Conservation (phyloP, 2,329 filamentous ascomycete genomes). For the Nigrospora sphaerica region DNA sequence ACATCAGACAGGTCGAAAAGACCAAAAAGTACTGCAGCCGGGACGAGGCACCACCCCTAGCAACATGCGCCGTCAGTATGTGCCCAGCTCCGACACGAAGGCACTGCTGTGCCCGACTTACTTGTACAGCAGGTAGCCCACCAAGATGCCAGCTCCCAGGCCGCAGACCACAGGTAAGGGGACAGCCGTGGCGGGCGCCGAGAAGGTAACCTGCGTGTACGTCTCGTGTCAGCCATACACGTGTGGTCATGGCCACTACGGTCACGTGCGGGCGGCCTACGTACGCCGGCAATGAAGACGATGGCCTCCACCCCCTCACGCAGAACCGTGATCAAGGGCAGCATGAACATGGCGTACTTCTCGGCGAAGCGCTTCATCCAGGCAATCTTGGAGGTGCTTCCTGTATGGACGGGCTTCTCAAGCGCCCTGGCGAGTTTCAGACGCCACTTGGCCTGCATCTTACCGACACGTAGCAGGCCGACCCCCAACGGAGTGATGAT, state of each 20-base stretch:
- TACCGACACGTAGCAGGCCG: slow-evolving; percentile 72
- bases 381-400: slow-evolving; percentile 25
- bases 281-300: slow-evolving; percentile 76
- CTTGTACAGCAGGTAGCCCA: slow-evolving; percentile 76
- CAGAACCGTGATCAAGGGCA: slow-evolving; percentile 84
- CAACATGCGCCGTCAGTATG: not conserved
- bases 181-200: slow-evolving; percentile 66
- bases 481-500: slow-evolving; percentile 80
- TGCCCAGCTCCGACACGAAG: too few relatives aligned
- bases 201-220: slow-evolving; percentile 42
- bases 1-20: slow-evolving; percentile 72
- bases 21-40: slow-evolving; percentile 74
- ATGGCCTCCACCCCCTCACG: slow-evolving; percentile 82
- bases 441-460: slow-evolving; percentile 84
- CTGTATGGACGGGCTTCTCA: slow-evolving; percentile 40
- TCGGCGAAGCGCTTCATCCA: slow-evolving; percentile 59
- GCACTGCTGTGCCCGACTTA: slow-evolving; percentile 32
- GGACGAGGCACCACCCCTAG: slow-evolving; percentile 54
- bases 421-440: slow-evolving; percentile 69
- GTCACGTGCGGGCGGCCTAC: not conserved
- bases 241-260: too few relatives aligned
- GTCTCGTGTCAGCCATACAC: not conserved
- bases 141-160: slow-evolving; percentile 54
- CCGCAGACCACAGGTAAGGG: slow-evolving; percentile 72
- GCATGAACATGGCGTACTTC: slow-evolving; percentile 78